These are phyloP conservation scores for Cyberlindnera veronae DNA, from an alignment of 805 yeast genomes.

Conservation along the genomic window DNA sequence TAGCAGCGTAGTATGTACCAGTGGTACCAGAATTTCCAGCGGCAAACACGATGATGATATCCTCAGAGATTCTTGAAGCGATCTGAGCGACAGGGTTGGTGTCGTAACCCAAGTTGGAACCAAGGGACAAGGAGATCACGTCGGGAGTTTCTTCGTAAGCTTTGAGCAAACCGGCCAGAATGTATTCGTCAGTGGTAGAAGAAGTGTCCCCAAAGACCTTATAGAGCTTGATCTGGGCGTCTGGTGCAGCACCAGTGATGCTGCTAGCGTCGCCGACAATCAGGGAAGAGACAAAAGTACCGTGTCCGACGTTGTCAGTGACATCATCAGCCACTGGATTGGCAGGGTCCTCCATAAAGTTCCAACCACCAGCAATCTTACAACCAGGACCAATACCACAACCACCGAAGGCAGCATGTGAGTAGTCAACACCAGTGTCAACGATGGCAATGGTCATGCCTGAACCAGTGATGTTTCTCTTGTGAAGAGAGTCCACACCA, in stretches of 20 bases:
- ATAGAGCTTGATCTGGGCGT: constrained; percentile 14
- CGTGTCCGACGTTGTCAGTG: constrained; percentile 20
- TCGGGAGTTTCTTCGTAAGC: constrained; percentile 16
- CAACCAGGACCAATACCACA: constrained; percentile 8
- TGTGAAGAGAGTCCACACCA: constrained; percentile 3
- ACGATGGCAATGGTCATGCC: constrained; percentile 6
- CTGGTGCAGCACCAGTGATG: constrained; percentile 17
- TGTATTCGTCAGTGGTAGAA: constrained; percentile 13
- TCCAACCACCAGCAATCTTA: constrained; percentile 16
- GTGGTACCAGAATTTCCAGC: constrained; percentile 18
- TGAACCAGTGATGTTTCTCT: constrained; percentile 3
- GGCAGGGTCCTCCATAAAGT: constrained; percentile 6
- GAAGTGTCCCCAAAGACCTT: constrained; percentile 15
- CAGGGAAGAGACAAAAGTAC: constrained; percentile 20
- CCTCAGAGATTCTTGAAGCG: constrained; percentile 12
- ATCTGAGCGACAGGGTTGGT: constrained; percentile 12
- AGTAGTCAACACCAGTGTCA: constrained; percentile 12
- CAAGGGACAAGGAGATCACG: constrained; percentile 15
- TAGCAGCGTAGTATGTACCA: constrained; percentile 15
- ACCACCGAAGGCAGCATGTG: constrained; percentile 9
- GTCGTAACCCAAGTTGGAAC: constrained; percentile 14
- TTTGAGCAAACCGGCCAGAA: constrained; percentile 16
- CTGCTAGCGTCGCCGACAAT: constrained; percentile 10
- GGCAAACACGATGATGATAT: constrained; percentile 12
- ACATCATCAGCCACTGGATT: constrained; percentile 13